Percentiles rank a stretch among this genome's conserved stretches.
These are phyloP conservation scores for Alternaria tenuissima DNA, from an alignment of 2,329 filamentous ascomycete genomes.

Conservation along the genomic window DNA sequence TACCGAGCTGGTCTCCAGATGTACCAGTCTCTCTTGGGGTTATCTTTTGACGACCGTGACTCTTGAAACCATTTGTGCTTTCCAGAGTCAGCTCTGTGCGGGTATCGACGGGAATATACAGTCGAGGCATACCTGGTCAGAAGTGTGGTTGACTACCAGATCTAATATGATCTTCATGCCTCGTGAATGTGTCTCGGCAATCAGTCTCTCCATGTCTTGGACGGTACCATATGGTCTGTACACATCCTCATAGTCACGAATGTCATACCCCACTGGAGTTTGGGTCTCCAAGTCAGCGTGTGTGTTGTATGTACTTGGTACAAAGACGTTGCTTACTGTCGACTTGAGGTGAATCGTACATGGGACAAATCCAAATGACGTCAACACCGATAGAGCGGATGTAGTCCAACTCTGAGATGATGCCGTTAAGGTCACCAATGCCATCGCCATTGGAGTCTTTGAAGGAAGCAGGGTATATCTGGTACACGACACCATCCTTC, in stretches of 20 bases:
- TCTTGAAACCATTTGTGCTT: constrained; percentile 67
- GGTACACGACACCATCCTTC: constrained; percentile 68
- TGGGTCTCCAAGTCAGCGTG: neutral
- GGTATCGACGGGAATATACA: neutral
- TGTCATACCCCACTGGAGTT: constrained; percentile 46
- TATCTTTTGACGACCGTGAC: constrained; percentile 59
- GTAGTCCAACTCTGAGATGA: constrained; percentile 66
- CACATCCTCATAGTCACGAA: constrained; percentile 52
- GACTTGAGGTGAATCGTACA: constrained; percentile 58
- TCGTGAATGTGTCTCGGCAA: constrained; percentile 45
- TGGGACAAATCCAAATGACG: constrained; percentile 50
- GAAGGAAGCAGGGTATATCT: constrained; percentile 70
- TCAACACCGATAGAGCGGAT: constrained; percentile 58
- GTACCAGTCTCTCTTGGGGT: constrained; percentile 64
- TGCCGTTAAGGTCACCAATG: constrained; percentile 65
- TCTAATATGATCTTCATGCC: constrained; percentile 53
- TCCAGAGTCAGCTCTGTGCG: constrained; percentile 9
- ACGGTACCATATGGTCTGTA: constrained; percentile 52
- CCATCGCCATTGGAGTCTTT: constrained; percentile 66
- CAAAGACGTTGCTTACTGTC: constrained; percentile 35
- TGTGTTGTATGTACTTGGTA: neutral
- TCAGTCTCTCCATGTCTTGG: constrained; percentile 50
- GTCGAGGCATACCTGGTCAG: constrained; percentile 36
- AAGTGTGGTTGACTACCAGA: constrained; percentile 54
- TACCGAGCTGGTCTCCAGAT: constrained; percentile 60